These are phyloP conservation scores for Didymosphaeria variabile DNA, from an alignment of 2,329 filamentous ascomycete species.

Conservation along the genomic window DNA sequence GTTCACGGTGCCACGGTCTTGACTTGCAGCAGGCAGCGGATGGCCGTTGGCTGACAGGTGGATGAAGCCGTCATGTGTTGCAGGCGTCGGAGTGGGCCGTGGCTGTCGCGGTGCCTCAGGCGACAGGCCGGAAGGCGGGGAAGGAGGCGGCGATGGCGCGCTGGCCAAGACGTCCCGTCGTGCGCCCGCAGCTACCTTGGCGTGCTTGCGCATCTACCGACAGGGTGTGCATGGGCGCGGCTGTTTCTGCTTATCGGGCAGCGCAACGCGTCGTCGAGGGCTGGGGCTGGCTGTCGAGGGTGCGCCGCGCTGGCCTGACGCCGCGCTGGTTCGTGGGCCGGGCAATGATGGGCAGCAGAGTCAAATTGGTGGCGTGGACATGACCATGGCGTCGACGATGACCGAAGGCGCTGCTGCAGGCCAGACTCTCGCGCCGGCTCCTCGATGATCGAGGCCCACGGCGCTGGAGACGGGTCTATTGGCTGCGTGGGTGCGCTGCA, in stretches of 20 bases:
- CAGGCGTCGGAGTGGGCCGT: background rate
- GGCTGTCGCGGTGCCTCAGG: too few relatives aligned
- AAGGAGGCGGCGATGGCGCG: background rate
- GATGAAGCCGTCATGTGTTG: background rate
- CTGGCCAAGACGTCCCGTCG: background rate
- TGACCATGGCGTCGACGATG: too few relatives aligned
- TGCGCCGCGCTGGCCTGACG: too few relatives aligned
- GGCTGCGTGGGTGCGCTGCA: background rate
- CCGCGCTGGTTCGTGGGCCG: too few relatives aligned
- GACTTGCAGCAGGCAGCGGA: background rate
- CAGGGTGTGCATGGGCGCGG: too few relatives aligned
- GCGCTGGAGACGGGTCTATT: background rate
- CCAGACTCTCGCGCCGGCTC: background rate
- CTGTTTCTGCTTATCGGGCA: too few relatives aligned
- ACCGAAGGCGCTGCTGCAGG: too few relatives aligned
- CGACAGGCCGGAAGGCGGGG: background rate
- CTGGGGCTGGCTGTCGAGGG: too few relatives aligned
- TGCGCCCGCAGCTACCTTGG: background rate
- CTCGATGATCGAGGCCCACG: background rate
- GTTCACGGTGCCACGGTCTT: background rate
- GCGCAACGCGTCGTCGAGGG: too few relatives aligned
- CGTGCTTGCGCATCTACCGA: too few relatives aligned
- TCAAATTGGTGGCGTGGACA: background rate
- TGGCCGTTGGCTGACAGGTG: background rate
- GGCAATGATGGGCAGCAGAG: background rate